Percentiles rank a stretch among this genome's conserved stretches.
Conservation (phyloP, 306 rosid genomes). For the Medicago ruthenica region DNA sequence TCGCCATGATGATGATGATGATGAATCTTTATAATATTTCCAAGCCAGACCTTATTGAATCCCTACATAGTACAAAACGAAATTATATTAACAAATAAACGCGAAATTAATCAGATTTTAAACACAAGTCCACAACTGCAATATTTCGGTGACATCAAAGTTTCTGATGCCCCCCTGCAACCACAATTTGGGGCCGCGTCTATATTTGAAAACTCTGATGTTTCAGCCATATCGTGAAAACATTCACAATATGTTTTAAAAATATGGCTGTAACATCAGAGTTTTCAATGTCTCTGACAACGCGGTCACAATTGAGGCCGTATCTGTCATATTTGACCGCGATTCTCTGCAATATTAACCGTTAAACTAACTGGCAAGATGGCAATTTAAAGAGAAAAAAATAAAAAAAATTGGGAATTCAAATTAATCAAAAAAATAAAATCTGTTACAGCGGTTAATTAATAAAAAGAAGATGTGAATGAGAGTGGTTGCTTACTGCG, state of each 20-base stretch:
- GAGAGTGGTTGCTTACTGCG: not conserved
- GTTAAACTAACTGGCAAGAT: not conserved
- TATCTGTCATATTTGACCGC: not conserved
- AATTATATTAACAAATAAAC: slow-evolving; percentile 20
- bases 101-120: slow-evolving; percentile 15
- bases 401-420: not conserved
- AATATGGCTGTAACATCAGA: not conserved
- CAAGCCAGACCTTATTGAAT: slow-evolving; percentile 15
- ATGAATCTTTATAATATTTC: slow-evolving; percentile 40
- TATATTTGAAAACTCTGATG: not conserved
- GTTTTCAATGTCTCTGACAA: not conserved
- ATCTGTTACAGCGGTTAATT: slow-evolving; percentile 4
- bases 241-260: not conserved
- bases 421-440: slow-evolving; percentile 23
- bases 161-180: not conserved
- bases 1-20: slow-evolving; percentile 81
- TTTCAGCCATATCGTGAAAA: too few relatives aligned
- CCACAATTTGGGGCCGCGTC: not conserved
- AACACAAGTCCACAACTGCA: not conserved
- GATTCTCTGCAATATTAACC: not conserved
- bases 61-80: slow-evolving; percentile 25
- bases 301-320: not conserved
- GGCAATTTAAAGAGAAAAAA: not conserved
- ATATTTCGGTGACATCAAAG: not conserved
- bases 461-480: not conserved